A percentile compares a stretch with the other conserved stretches of the same genome.
Evolutionary conservation across 331 rosid species (phyloP).

Genomic region (Arachis monticola): DNA sequence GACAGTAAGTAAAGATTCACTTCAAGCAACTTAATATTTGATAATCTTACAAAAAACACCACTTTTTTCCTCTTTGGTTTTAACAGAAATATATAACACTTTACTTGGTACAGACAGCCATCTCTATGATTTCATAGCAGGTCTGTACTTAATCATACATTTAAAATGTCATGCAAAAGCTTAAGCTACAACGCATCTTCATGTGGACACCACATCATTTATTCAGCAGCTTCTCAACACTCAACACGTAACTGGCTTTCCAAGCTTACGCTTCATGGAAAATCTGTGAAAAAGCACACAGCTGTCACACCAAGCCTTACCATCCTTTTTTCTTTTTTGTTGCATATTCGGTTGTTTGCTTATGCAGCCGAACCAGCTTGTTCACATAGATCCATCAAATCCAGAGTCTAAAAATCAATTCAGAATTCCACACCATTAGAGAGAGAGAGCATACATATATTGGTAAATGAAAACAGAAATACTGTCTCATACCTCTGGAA

Average conservation of each 20-base stretch:
- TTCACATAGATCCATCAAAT: conserved; percentile 89
- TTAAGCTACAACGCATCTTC: conserved; percentile 45
- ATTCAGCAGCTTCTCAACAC: conserved; percentile 49
- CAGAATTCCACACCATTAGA: conserved; percentile 11
- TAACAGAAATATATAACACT: conserved; percentile 32
- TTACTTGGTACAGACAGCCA: conserved; percentile 42
- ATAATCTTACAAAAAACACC: not conserved
- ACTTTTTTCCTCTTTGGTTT: not conserved
- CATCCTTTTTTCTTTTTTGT: conserved; percentile 26
- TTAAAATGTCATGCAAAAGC: conserved; percentile 45
- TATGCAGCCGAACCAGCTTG: conserved; percentile 90
- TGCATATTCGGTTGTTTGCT: conserved; percentile 46
- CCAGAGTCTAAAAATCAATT: conserved; percentile 73
- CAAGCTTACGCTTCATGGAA: conserved; percentile 98
- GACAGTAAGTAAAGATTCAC: not conserved
- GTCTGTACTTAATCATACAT: conserved; percentile 45
- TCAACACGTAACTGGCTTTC: conserved; percentile 44
- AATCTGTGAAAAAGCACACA: conserved; percentile 70
- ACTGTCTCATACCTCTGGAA: conserved; percentile 77
- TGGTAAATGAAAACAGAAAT: not conserved
- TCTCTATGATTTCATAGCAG: conserved; percentile 37
- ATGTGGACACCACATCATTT: conserved; percentile 44
- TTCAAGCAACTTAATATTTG: conserved; percentile 11
- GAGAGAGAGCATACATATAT: not conserved
- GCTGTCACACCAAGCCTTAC: conserved; percentile 62